These are phyloP conservation scores for Colletotrichum nymphaeae DNA, from an alignment of 2,329 filamentous ascomycete genomes.

Conservation along the genomic window DNA sequence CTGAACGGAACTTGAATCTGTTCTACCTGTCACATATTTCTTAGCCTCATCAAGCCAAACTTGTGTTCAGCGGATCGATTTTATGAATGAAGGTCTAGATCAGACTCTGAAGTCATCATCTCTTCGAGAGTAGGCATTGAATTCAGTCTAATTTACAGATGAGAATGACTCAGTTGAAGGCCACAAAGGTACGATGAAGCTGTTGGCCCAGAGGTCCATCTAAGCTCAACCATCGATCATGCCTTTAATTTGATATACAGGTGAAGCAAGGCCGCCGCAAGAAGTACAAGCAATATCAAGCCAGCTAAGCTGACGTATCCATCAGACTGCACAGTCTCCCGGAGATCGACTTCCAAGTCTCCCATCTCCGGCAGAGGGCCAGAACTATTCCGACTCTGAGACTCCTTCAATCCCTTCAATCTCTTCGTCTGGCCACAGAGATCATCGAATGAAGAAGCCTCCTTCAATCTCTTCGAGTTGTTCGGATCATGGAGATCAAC, in stretches of 20 bases:
- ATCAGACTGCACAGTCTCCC: neutral
- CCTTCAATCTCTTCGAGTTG: neutral
- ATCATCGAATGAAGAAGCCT: neutral
- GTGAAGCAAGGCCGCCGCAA: neutral
- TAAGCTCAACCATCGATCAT: neutral
- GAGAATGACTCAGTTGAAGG: too few species aligned
- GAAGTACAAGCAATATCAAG: neutral
- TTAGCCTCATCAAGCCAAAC: too few species aligned
- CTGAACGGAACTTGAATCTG: too few species aligned
- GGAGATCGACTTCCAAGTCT: accelerated
- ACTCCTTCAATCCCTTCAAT: neutral
- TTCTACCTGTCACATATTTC: too few species aligned
- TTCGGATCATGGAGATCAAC: neutral
- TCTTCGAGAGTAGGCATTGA: too few species aligned
- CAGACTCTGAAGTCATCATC: too few species aligned
- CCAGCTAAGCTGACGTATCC: neutral
- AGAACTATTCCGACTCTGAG: neutral
- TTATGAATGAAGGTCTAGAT: too few species aligned
- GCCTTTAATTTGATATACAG: neutral
- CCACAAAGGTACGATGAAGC: too few species aligned
- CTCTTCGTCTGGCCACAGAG: too few species aligned
- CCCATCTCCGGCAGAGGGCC: neutral
- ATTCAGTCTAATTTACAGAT: too few species aligned
- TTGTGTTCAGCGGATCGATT: too few species aligned
- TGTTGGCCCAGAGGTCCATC: too few species aligned